Conservation (phyloP, 2,329 filamentous ascomycete species). For the Botryotinia globosa region DNA sequence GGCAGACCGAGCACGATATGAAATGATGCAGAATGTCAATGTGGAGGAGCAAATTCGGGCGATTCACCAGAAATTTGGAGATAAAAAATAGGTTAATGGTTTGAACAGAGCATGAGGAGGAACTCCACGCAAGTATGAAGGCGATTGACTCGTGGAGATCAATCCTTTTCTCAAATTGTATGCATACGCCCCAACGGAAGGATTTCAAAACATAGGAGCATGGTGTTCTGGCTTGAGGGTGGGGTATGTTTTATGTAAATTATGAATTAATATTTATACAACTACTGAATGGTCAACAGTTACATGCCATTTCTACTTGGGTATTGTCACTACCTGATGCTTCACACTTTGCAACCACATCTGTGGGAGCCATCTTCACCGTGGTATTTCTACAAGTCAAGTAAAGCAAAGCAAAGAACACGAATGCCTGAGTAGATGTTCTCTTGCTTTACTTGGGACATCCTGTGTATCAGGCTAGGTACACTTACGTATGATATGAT, state of each 20-base stretch:
- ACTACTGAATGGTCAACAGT: slow-evolving; percentile 6
- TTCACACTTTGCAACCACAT: not conserved
- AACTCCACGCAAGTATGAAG: not conserved
- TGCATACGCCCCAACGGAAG: not conserved
- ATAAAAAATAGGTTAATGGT: slow-evolving; percentile 31
- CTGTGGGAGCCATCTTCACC: no score
- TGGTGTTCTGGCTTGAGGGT: slow-evolving; percentile 10
- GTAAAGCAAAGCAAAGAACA: not conserved
- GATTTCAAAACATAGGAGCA: slow-evolving; percentile 13
- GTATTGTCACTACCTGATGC: not conserved
- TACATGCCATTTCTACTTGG: not conserved
- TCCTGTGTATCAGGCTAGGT: no score
- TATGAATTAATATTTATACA: slow-evolving; percentile 15
- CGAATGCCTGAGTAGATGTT: not conserved
- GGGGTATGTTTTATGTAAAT: slow-evolving; percentile 21
- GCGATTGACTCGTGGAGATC: not conserved
- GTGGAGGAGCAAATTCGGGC: slow-evolving; percentile 81
- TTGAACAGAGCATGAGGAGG: not conserved
- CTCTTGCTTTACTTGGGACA: not conserved
- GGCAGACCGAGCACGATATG: slow-evolving; percentile 51
- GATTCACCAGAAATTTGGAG: slow-evolving; percentile 56
- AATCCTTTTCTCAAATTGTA: not conserved
- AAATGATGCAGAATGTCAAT: slow-evolving; percentile 66
- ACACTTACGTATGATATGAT: not conserved
- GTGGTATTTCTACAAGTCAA: not conserved